Percentiles rank a stretch among this genome's conserved stretches.
Conservation (phyloP, 2,329 filamentous ascomycete species). For the Thielaviopsis euricoi region DNA sequence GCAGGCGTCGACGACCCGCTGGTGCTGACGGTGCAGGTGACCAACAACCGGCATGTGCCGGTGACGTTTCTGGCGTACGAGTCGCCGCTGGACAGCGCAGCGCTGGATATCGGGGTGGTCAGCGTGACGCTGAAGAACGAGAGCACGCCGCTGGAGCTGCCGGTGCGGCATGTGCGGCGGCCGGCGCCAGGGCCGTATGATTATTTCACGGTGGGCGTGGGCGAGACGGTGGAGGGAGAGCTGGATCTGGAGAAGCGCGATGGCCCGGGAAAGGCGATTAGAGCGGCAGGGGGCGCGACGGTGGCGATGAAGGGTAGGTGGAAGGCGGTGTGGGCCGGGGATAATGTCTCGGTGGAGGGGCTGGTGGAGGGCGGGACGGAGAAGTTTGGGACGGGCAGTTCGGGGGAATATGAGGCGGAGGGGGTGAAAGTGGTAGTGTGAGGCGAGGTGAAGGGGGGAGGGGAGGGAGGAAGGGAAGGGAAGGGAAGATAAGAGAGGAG, state of each 20-base stretch:
- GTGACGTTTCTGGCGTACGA: conserved; percentile 28
- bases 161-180: conserved; percentile 22
- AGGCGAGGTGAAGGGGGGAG: neutral
- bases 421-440: neutral
- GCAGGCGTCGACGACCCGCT: conserved; percentile 16
- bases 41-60: conserved; percentile 22
- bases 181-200: conserved; percentile 25
- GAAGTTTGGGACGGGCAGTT: neutral
- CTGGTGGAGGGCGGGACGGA: neutral
- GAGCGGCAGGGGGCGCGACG: conserved; percentile 16
- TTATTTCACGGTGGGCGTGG: conserved; percentile 24
- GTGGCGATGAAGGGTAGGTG: conserved; percentile 24
- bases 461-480: neutral
- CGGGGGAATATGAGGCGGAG: neutral
- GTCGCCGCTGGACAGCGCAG: conserved; percentile 28
- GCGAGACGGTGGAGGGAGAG: conserved; percentile 20
- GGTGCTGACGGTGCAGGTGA: conserved; percentile 22
- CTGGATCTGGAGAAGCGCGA: conserved; percentile 22
- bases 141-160: conserved; percentile 21
- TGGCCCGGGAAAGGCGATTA: conserved; percentile 20
- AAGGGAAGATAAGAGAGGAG: neutral
- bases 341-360: neutral
- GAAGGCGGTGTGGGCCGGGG: conserved; percentile 13
- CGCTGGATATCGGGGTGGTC: conserved; percentile 25
- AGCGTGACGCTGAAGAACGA: conserved; percentile 22